These are phyloP conservation scores for Xylaria sp. DNA, from an alignment of 2,329 filamentous ascomycete genomes.

Conservation along the genomic window DNA sequence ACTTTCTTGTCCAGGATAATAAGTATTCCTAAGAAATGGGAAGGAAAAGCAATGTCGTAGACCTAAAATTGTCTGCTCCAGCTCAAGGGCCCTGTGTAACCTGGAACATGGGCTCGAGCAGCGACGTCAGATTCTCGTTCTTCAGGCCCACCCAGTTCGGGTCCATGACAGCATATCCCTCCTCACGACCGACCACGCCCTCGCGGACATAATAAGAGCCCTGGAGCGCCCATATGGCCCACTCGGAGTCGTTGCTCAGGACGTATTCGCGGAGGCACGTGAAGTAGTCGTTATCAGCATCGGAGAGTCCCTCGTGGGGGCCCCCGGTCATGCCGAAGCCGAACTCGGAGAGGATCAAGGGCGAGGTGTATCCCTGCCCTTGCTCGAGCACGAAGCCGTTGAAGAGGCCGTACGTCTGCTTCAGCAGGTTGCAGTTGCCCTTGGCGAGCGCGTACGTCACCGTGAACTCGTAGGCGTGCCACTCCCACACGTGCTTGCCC, in stretches of 20 bases:
- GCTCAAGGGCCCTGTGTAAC: constrained; percentile 49
- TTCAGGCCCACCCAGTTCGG: constrained; percentile 50
- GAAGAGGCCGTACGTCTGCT: constrained; percentile 52
- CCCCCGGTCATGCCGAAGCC: constrained; percentile 58
- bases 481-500: constrained; percentile 65
- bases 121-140: constrained; percentile 40
- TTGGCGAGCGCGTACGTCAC: constrained; percentile 51
- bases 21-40: background rate
- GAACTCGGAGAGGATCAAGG: constrained; percentile 65
- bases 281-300: constrained; percentile 55
- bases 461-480: constrained; percentile 63
- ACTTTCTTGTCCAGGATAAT: too few relatives aligned
- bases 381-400: constrained; percentile 60
- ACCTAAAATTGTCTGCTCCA: background rate
- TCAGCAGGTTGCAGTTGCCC: constrained; percentile 50
- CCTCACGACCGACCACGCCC: constrained; percentile 55
- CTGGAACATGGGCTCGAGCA: constrained; percentile 46
- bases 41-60: background rate
- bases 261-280: constrained; percentile 59
- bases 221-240: constrained; percentile 64
- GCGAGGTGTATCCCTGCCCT: constrained; percentile 53
- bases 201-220: constrained; percentile 65
- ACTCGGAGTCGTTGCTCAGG: constrained; percentile 62
- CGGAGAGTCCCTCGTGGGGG: constrained; percentile 47
- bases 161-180: constrained; percentile 58